A percentile compares a stretch with the other conserved stretches of the same genome.
Conservation (phyloP, 805 yeast genomes). For the Barnettozyma pratensis region DNA sequence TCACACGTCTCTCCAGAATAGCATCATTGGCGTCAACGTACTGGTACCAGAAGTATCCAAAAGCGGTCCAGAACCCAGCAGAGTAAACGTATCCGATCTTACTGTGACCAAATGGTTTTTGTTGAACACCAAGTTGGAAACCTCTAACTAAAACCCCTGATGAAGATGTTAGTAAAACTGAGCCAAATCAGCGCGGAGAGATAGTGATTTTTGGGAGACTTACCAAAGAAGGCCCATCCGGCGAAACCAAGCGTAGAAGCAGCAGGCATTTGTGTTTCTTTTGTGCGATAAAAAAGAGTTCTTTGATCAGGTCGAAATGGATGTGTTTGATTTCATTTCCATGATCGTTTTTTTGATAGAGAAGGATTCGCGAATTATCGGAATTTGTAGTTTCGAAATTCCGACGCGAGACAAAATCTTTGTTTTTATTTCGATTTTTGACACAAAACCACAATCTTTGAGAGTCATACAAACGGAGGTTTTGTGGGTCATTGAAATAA, state of each 20-base stretch:
- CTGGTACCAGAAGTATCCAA: conserved; percentile 35
- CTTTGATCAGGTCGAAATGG: too few relatives aligned
- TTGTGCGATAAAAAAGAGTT: too few relatives aligned
- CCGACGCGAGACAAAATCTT: background rate
- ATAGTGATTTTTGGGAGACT: conserved; percentile 6
- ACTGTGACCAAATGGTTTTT: conserved; percentile 32
- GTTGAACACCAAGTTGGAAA: conserved; percentile 39
- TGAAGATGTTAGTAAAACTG: too few relatives aligned
- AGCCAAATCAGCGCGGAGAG: too few relatives aligned
- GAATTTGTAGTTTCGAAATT: too few relatives aligned
- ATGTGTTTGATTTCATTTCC: too few relatives aligned
- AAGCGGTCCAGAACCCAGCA: conserved; percentile 39
- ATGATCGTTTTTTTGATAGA: too few relatives aligned
- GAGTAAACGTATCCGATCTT: conserved; percentile 39
- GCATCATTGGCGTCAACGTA: conserved; percentile 35
- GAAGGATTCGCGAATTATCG: too few relatives aligned
- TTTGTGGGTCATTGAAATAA: too few relatives aligned
- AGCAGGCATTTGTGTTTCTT: conserved; percentile 12
- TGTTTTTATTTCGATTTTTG: background rate
- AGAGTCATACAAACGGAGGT: too few relatives aligned
- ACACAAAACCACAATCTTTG: too few relatives aligned
- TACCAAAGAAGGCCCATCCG: conserved; percentile 37
- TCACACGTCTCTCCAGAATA: conserved; percentile 32
- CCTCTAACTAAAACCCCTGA: conserved; percentile 39
- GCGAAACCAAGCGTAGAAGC: conserved; percentile 25